Evolutionary conservation across 2,329 filamentous ascomycete genomes (phyloP).

Genomic region (Phialophora verrucosa): DNA sequence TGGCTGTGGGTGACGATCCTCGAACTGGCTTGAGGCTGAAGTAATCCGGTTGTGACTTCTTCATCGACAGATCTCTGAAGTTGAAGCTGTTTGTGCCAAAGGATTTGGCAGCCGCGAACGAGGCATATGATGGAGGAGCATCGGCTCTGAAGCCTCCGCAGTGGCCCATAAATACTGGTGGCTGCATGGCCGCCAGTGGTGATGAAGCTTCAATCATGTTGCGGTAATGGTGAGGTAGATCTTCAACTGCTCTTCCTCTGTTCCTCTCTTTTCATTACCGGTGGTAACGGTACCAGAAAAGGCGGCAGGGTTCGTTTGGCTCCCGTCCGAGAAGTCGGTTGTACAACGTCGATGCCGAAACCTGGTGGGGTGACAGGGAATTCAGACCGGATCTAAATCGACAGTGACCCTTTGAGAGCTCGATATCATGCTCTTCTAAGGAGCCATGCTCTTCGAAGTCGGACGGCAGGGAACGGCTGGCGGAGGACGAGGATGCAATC

Average conservation of each 20-base stretch:
- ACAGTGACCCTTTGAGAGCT: constrained; percentile 17
- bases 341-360: constrained; percentile 26
- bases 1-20: constrained; percentile 88
- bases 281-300: neutral
- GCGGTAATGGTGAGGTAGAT: constrained; percentile 1
- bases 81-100: constrained; percentile 72
- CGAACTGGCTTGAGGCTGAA: constrained; percentile 78
- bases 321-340: constrained; percentile 26
- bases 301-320: constrained; percentile 13
- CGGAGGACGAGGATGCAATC: constrained; percentile 11
- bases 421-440: constrained; percentile 17
- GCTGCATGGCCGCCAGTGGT: constrained; percentile 90
- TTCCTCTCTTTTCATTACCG: constrained; percentile 22
- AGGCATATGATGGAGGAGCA: constrained; percentile 58
- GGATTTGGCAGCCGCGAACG: constrained; percentile 59
- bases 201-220: constrained; percentile 85
- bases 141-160: constrained; percentile 61
- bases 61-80: constrained; percentile 77
- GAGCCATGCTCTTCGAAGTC: constrained; percentile 24
- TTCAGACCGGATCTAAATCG: constrained; percentile 16
- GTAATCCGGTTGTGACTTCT: constrained; percentile 72
- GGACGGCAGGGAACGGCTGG: constrained; percentile 19
- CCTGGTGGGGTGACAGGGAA: constrained; percentile 5
- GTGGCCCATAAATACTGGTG: constrained; percentile 64
- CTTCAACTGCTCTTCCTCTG: constrained; percentile 4